These are phyloP conservation scores for Trichoderma polysporum DNA, from an alignment of 2,329 filamentous ascomycete species.

Conservation along the genomic window DNA sequence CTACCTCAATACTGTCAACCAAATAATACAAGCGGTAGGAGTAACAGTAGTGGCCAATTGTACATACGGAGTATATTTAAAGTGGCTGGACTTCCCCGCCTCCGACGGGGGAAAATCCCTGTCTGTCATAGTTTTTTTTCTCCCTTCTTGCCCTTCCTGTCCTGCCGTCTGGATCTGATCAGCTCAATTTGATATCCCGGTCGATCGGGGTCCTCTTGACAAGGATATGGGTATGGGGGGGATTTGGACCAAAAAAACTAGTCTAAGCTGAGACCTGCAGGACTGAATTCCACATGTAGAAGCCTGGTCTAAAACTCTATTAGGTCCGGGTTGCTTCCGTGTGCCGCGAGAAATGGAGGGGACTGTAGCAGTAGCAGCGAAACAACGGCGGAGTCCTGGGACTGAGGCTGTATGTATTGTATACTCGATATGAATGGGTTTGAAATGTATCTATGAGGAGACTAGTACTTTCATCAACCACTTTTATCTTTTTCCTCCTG, in stretches of 20 bases:
- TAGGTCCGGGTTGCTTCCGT: neutral
- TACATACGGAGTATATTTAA: neutral
- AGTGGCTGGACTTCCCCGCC: neutral
- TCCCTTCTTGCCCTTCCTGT: neutral
- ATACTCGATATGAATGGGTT: too few relatives aligned
- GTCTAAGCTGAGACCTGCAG: neutral
- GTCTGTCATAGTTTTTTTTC: neutral
- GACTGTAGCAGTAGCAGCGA: neutral
- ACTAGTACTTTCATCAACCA: too few relatives aligned
- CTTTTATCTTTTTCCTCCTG: neutral
- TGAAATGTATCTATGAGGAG: neutral
- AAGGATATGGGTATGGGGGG: neutral
- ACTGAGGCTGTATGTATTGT: neutral
- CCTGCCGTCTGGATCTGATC: neutral
- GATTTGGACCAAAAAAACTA: neutral
- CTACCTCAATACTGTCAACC: neutral
- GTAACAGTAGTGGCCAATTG: neutral
- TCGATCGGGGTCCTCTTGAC: conserved; percentile 9
- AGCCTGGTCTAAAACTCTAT: neutral
- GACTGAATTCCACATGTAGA: neutral
- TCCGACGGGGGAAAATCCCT: neutral
- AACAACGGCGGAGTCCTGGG: neutral
- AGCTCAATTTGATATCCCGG: neutral
- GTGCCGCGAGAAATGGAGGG: neutral
- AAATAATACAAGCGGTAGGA: too few relatives aligned